phyloP scores from a whole-genome alignment of 805 yeast genomes.

The Myxozyma neotropica region DNA sequence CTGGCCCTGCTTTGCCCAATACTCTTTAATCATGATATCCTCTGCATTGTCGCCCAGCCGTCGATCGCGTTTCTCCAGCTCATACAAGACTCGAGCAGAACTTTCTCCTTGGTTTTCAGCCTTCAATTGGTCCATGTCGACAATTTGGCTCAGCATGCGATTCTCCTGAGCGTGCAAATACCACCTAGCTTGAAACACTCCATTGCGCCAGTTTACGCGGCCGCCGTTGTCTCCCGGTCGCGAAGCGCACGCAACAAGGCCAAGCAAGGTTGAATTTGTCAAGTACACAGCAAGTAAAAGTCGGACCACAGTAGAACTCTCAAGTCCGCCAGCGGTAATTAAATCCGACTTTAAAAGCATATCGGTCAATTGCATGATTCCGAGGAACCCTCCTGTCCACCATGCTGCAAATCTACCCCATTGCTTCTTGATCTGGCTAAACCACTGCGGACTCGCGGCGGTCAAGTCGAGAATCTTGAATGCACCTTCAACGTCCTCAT shows the following conservation, averaged over 20 bases:
- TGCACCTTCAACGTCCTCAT: slow-evolving; percentile 61
- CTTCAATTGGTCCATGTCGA: slow-evolving; percentile 61
- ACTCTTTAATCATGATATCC: slow-evolving; percentile 72
- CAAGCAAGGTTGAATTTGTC: slow-evolving; percentile 52
- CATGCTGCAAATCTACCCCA: slow-evolving; percentile 44
- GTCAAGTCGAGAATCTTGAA: slow-evolving; percentile 62
- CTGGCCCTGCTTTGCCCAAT: slow-evolving; percentile 85
- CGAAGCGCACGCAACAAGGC: slow-evolving; percentile 53
- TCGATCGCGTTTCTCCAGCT: slow-evolving; percentile 43
- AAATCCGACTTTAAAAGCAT: slow-evolving; percentile 48
- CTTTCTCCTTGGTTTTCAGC: slow-evolving; percentile 49
- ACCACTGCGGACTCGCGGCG: slow-evolving; percentile 58
- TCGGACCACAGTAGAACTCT: slow-evolving; percentile 46
- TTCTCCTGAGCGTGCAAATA: slow-evolving; percentile 67
- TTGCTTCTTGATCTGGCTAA: slow-evolving; percentile 43
- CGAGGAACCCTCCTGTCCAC: slow-evolving; percentile 42
- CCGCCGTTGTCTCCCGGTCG: slow-evolving; percentile 56
- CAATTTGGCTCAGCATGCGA: slow-evolving; percentile 62
- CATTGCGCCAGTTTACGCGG: slow-evolving; percentile 61
- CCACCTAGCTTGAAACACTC: slow-evolving; percentile 66
- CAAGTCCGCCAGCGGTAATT: slow-evolving; percentile 43
- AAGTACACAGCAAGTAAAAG: slow-evolving; percentile 55
- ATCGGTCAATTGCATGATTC: slow-evolving; percentile 52
- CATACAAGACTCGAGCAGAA: slow-evolving; percentile 40
- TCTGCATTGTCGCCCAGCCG: slow-evolving; percentile 56